Evolutionary conservation across 148 eudicot species (phyloP).

Genomic region (Fagopyrum esculentum): DNA sequence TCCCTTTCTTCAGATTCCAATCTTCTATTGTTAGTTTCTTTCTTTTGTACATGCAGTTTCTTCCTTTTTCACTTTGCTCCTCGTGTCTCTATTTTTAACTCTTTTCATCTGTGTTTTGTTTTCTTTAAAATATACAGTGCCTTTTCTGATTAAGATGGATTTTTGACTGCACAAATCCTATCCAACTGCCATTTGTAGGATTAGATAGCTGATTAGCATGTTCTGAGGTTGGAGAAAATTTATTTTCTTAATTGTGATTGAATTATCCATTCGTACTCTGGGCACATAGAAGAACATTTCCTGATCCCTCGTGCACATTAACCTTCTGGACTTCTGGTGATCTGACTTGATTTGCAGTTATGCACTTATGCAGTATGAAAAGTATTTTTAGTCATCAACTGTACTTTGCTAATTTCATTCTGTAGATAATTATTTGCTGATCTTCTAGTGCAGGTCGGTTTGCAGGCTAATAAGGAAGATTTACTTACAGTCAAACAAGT

Average conservation of each 20-base stretch:
- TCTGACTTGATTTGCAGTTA: not conserved
- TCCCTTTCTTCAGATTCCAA: not conserved
- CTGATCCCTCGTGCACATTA: not conserved
- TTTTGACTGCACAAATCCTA: not conserved
- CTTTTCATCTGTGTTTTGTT: not conserved
- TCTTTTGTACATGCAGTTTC: not conserved
- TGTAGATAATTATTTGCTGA: not conserved
- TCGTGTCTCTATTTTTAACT: not conserved
- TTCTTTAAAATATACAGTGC: not conserved
- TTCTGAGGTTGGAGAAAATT: not conserved
- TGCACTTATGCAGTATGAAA: not conserved
- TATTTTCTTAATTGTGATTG: not conserved
- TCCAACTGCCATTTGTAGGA: not conserved
- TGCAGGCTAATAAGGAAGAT: conserved; percentile 54
- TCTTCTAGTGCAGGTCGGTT: conserved; percentile 45
- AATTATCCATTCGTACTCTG: not conserved
- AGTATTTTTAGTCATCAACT: not conserved
- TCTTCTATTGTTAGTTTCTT: not conserved
- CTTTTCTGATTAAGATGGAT: not conserved
- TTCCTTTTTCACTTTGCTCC: not conserved
- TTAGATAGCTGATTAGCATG: not conserved
- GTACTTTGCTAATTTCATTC: not conserved
- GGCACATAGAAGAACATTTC: not conserved
- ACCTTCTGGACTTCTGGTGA: not conserved
- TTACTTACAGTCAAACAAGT: conserved; percentile 25